Percentiles rank a stretch among this genome's conserved stretches.
Conservation (phyloP, 306 rosid genomes). For the Arachis stenosperma region DNA sequence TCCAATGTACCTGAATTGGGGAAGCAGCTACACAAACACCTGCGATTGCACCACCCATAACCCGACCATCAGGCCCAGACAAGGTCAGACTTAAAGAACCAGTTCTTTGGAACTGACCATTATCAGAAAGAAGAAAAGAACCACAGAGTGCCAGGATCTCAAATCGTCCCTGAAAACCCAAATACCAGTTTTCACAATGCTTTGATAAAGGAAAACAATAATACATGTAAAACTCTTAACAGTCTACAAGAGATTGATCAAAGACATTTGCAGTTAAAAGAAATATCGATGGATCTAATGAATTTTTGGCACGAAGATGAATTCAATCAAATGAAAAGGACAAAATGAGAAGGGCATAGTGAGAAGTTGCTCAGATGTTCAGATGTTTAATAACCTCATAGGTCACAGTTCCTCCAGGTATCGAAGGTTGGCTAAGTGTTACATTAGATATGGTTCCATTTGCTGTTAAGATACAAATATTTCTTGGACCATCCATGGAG, state of each 20-base stretch:
- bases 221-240: neutral
- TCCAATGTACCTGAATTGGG: constrained; percentile 70
- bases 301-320: neutral
- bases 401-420: constrained; percentile 79
- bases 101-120: constrained; percentile 50
- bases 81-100: constrained; percentile 72
- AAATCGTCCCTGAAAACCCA: constrained; percentile 67
- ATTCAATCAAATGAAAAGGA: neutral
- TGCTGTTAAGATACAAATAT: constrained; percentile 68
- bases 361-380: constrained; percentile 12
- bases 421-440: constrained; percentile 66
- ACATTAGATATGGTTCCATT: constrained; percentile 78
- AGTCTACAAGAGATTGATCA: neutral
- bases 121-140: constrained; percentile 56
- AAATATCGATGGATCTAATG: constrained; percentile 3
- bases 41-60: constrained; percentile 74
- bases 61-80: constrained; percentile 76
- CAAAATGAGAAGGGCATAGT: constrained; percentile 4
- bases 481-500: constrained; percentile 61
- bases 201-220: neutral
- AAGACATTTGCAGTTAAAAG: constrained; percentile 17
- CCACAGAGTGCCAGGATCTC: constrained; percentile 79
- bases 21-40: constrained; percentile 75
- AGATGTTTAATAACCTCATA: constrained; percentile 68
- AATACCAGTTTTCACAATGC: neutral